phyloP scores from a whole-genome alignment of 1,284 basidiomycete genomes.

The Pseudozyma thailandica region DNA sequence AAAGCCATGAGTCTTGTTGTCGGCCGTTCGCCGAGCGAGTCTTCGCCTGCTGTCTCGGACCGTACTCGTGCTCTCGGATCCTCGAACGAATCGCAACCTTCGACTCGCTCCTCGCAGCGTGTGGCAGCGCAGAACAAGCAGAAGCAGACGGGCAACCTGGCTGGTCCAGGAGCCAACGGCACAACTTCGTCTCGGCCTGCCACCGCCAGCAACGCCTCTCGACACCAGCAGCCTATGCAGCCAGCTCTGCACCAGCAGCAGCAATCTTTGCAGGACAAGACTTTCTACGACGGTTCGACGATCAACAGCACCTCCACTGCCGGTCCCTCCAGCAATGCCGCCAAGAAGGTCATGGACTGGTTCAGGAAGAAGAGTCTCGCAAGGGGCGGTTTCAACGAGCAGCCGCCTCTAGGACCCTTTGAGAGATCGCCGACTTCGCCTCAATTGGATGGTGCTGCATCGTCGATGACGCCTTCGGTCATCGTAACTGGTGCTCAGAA shows the following conservation, averaged over 20 bases:
- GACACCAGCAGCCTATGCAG: slow-evolving; percentile 15
- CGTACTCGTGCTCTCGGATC: slow-evolving; percentile 31
- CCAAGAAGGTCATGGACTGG: slow-evolving; percentile 76
- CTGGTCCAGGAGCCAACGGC: slow-evolving; percentile 15
- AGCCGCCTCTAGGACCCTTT: slow-evolving; percentile 55
- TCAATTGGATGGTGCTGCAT: slow-evolving; percentile 1
- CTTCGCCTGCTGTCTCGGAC: slow-evolving; percentile 37
- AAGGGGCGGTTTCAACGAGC: slow-evolving; percentile 62
- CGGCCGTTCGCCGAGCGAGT: slow-evolving; percentile 32
- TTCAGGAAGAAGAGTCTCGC: slow-evolving; percentile 73
- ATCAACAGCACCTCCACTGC: slow-evolving; percentile 56
- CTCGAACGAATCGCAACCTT: slow-evolving; percentile 10
- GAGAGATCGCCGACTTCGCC: slow-evolving; percentile 34
- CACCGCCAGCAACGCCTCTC: slow-evolving; percentile 5
- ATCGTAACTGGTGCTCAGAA: slow-evolving; percentile 42
- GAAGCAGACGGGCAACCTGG: slow-evolving; percentile 19
- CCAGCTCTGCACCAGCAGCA: slow-evolving; percentile 22
- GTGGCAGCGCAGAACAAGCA: slow-evolving; percentile 27
- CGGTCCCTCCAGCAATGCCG: slow-evolving; percentile 71
- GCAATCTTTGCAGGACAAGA: slow-evolving; percentile 23
- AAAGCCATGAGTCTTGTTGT: slow-evolving; percentile 64
- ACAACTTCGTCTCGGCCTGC: slow-evolving; percentile 23
- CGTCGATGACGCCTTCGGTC: slow-evolving; percentile 29
- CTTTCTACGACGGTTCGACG: slow-evolving; percentile 42
- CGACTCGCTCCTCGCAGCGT: slow-evolving; percentile 25